Percentiles rank a stretch among this genome's conserved stretches.
Conservation (phyloP, 2,329 filamentous ascomycete genomes). For the Thelonectria rubi region DNA sequence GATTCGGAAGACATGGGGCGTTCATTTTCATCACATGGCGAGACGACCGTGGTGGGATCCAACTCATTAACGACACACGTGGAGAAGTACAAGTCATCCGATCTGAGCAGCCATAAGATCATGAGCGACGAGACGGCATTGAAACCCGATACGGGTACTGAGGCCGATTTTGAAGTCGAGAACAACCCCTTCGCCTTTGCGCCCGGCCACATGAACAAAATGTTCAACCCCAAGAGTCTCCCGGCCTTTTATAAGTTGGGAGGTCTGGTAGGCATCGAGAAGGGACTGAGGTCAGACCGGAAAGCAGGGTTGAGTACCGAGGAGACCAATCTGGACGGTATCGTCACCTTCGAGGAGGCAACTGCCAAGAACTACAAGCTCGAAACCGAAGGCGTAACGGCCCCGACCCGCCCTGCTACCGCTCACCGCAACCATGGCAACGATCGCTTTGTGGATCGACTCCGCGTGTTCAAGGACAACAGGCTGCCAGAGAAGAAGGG, state of each 20-base stretch:
- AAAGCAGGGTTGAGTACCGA: slow-evolving; percentile 79
- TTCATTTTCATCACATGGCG: slow-evolving; percentile 67
- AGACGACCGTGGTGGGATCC: slow-evolving; percentile 65
- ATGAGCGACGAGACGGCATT: slow-evolving; percentile 75
- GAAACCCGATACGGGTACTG: slow-evolving; percentile 78
- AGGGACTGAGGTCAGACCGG: slow-evolving; percentile 77
- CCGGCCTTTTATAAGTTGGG: slow-evolving; percentile 83
- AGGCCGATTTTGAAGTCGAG: slow-evolving; percentile 77
- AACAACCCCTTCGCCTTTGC: slow-evolving; percentile 88
- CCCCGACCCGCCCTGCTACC: not conserved
- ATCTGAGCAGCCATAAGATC: slow-evolving; percentile 62
- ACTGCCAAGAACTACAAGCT: slow-evolving; percentile 52
- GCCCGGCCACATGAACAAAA: slow-evolving; percentile 83
- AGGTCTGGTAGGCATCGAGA: slow-evolving; percentile 80
- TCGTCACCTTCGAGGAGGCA: slow-evolving; percentile 77
- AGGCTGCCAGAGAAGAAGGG: slow-evolving; percentile 77
- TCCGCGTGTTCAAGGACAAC: slow-evolving; percentile 77
- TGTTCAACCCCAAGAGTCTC: slow-evolving; percentile 89
- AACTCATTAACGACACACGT: slow-evolving; percentile 51
- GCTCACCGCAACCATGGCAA: slow-evolving; percentile 19
- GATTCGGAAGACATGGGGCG: slow-evolving; percentile 71
- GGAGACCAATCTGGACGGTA: slow-evolving; percentile 72
- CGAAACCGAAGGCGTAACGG: slow-evolving; percentile 43
- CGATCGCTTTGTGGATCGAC: slow-evolving; percentile 67
- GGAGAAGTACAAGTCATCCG: slow-evolving; percentile 50